Base-by-base conservation (phyloP, 1,139 yeast species). In the Kurtzmaniella quercitrusa region DNA sequence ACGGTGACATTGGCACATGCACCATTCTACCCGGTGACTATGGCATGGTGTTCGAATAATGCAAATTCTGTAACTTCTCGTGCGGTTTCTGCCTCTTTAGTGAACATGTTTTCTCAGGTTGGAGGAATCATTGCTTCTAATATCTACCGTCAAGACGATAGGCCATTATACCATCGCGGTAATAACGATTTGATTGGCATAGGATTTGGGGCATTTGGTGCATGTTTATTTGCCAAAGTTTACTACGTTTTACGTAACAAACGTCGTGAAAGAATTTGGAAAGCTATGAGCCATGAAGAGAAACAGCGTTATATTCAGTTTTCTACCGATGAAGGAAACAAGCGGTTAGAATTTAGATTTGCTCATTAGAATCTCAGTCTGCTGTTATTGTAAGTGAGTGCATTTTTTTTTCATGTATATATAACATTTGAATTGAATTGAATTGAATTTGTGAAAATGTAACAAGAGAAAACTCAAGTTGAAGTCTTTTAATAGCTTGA, bases 241-340 rank as follows among this genome's bases (percentile, higher is more conserved):
- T 81, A 74, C 51, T 82, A 78, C 47, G 56, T 58, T 2, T 64
- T 61, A 55, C 61, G 78, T 45, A 82, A 83, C 55, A 59, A 56
- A 16, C 55, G 55, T 21, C 74, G 73, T 41, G 76, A 63, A 2
- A 56, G 46, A 42, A 55, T 53, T 9, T 82, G 88, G 88, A 51
- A 59, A 41, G 53, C 60, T 2, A 56, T 80, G 75, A 56, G 74
- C 3, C 53, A 49, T 0, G 78, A 76, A 18, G 80, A 81, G 50
- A 66, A 66, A 50, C 64, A 61, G 5, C 53, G 66, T 11, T 82
- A 82, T 52, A 53, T 68, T 22, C 46, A 47, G 4, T 64, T 54
- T n/a, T 71, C 80, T 3, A 63, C 54, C 0, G 82, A 80, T 50
- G 60, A 57, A 36, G 87, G 87, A 9, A 78, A 76, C 50, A 70